Evolutionary conservation across 2,329 filamentous ascomycete genomes (phyloP).

Genomic region (Fonsecaea multimorphosa): DNA sequence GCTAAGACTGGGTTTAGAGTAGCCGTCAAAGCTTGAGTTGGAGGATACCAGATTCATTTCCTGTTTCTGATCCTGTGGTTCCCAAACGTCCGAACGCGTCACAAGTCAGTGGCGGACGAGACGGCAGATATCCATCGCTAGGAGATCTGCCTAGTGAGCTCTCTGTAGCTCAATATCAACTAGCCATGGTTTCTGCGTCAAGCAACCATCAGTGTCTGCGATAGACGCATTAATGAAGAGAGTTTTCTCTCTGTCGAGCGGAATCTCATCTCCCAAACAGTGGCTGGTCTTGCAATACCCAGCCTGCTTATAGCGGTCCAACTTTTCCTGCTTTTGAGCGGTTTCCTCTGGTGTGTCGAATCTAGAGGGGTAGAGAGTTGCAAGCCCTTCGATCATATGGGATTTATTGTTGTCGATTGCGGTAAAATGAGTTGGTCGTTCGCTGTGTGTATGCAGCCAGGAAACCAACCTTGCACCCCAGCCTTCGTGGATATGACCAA

Average conservation of each 20-base stretch:
- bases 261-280: constrained; percentile 44
- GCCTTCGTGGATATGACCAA: constrained; percentile 52
- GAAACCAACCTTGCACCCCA: constrained; percentile 63
- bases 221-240: constrained; percentile 67
- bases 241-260: constrained; percentile 55
- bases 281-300: constrained; percentile 50
- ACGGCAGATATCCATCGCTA: not conserved
- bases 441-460: constrained; percentile 53
- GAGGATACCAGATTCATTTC: not conserved
- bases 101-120: not conserved
- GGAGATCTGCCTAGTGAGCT: not conserved
- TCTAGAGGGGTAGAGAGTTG: constrained; percentile 32
- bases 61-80: not conserved
- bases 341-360: constrained; percentile 1
- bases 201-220: constrained; percentile 49
- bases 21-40: not conserved
- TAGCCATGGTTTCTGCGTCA: constrained; percentile 60
- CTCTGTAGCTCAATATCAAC: constrained; percentile 53
- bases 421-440: constrained; percentile 53
- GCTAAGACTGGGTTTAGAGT: not conserved
- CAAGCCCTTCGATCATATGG: constrained; percentile 46
- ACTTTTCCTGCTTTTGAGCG: not conserved
- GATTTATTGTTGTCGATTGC: constrained; percentile 55
- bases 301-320: constrained; percentile 29
- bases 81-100: not conserved